These are phyloP conservation scores for Thalassiosira livingstoniorum DNA, from an alignment of 352 stramenopile species.

Conservation along the genomic window DNA sequence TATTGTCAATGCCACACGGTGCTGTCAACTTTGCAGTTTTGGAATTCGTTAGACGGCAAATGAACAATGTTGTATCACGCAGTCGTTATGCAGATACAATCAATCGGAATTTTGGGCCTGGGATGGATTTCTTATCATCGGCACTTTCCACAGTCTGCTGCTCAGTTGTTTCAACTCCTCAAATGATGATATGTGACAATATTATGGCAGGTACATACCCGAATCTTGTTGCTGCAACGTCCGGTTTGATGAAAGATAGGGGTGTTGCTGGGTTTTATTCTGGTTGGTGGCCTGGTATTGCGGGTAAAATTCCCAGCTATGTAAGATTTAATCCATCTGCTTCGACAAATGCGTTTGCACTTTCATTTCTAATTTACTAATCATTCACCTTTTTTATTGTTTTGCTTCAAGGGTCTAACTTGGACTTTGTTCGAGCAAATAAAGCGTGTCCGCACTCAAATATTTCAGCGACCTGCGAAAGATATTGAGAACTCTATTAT, in stretches of 20 bases:
- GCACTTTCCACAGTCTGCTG: conserved; percentile 87
- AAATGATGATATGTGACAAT: conserved; percentile 90
- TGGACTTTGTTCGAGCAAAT: conserved; percentile 90
- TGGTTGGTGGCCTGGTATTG: conserved; percentile 88
- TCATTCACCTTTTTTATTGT: conserved; percentile 17
- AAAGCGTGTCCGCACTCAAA: conserved; percentile 77
- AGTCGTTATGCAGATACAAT: conserved; percentile 59
- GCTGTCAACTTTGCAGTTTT: conserved; percentile 89
- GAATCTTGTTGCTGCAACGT: conserved; percentile 76
- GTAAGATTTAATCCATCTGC: conserved; percentile 54
- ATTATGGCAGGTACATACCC: conserved; percentile 90
- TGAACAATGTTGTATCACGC: conserved; percentile 65
- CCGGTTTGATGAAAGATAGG: conserved; percentile 67
- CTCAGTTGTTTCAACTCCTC: conserved; percentile 87
- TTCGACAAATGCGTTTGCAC: conserved; percentile 2
- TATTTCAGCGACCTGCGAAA: conserved; percentile 76
- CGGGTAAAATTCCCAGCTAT: conserved; percentile 89
- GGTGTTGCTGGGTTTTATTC: conserved; percentile 87
- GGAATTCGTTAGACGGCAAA: conserved; percentile 76
- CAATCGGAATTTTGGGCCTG: conserved; percentile 70
- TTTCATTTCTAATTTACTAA: conserved; percentile 20
- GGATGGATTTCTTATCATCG: conserved; percentile 87
- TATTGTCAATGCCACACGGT: conserved; percentile 88
- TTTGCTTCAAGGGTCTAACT: conserved; percentile 75
- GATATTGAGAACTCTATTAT: conserved; percentile 89